Evolutionary conservation across 208 protist genomes (phyloP), one percentile per base, ranked within the genome.

Genomic region (Lotmaria passim): DNA sequence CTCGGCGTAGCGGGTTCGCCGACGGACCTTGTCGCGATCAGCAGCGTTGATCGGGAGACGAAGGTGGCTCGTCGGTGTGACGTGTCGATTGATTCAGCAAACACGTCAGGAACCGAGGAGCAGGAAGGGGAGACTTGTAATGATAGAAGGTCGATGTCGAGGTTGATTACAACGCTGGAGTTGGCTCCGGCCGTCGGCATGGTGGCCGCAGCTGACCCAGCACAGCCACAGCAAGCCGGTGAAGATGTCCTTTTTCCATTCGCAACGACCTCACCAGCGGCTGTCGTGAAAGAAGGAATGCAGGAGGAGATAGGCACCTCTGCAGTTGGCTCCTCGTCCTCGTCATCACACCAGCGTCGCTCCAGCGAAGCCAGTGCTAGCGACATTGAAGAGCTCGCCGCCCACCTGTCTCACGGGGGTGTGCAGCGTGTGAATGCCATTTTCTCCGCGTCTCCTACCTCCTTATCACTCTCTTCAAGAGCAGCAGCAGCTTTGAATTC

Each of bases 331-430:
- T 46, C 41, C 3, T 46, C 41, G 15, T 21, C 41, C 15, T 46
- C 41, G 15, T 17, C 15, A 10, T 17, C 48, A 17, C 23, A 55
- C n/a, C n/a, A n/a, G 30, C 39, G 30, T 15, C 28, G 8, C 30
- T 30, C 26, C 43, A 55, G 33, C 14, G 14, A 17, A 30, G 50
- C 38, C 60, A 62, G 31, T 28, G 41, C 38, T 12, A 65, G 56
- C 41, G 71, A 66, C 63, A 46, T 71, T 26, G 43, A 36, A 19
- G 63, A 34, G 46, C 62, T 71, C 2, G 64, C 58, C 3, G n/a
- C 53, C 11, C 47, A 52, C 14, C 56, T 71, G 10, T 77, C 57
- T 14, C 63, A 50, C 14, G 6, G 19, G 7, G 30, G 44, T 6
- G 36, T n/a, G 51, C 52, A 64, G 19, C 36, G 38, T 6, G 39